These are phyloP conservation scores for Phytophthora nicotianae DNA, from an alignment of 352 stramenopile genomes.

Conservation along the genomic window DNA sequence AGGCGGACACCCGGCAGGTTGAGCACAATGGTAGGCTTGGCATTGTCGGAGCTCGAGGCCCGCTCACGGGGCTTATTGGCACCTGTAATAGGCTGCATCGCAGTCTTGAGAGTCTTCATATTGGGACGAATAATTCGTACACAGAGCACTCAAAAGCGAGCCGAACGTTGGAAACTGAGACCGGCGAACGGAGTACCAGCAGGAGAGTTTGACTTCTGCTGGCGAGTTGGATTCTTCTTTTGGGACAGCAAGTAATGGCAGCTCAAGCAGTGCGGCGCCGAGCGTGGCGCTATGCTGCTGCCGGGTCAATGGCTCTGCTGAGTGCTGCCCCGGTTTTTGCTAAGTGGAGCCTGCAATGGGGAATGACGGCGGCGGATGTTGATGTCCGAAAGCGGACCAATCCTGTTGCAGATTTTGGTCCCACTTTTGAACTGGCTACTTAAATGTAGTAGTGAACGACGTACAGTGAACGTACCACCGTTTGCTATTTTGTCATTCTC, in stretches of 20 bases:
- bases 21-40: constrained; percentile 58
- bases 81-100: constrained; percentile 23
- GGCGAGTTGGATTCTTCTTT: constrained; percentile 16
- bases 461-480: too few relatives aligned
- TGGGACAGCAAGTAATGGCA: constrained; percentile 3
- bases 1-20: constrained; percentile 65
- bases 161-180: constrained; percentile 19
- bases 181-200: constrained; percentile 7
- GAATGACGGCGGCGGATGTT: constrained; percentile 20
- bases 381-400: constrained; percentile 13
- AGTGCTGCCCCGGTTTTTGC: constrained; percentile 35
- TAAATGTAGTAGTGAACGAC: too few relatives aligned
- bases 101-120: constrained; percentile 18
- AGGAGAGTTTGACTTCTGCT: constrained; percentile 19
- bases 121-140: constrained; percentile 21
- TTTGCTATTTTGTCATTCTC: too few relatives aligned
- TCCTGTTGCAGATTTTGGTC: constrained; percentile 6
- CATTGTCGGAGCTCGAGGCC: constrained; percentile 27
- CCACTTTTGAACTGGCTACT: constrained; percentile 28
- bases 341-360: constrained; percentile 11
- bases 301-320: constrained; percentile 23
- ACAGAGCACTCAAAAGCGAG: constrained; percentile 19
- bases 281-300: constrained; percentile 8
- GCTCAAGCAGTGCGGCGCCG: not conserved
- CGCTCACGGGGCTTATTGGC: constrained; percentile 25